Evolutionary conservation across 306 rosid species (phyloP), one percentile per base, ranked within the genome.

Genomic region (Hippophae tibetana): DNA sequence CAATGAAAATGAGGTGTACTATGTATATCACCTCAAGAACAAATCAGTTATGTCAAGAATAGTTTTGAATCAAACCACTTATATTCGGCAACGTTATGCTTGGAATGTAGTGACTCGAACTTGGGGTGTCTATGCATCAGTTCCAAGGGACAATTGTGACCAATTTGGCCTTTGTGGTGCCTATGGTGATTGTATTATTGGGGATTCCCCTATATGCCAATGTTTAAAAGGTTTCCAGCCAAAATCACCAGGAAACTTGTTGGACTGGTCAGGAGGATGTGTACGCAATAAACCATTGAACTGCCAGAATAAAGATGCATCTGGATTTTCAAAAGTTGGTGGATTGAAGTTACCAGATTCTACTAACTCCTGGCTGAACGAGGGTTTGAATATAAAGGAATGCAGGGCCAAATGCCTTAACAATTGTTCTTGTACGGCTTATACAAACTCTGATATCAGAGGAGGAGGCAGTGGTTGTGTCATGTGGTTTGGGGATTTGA

Each of bases 401-500:
- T 67, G 59, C 25, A 8, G 18, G 57, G 48, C 23, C 31, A 40
- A 31, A 12, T 55, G 69, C 62, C 3, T 40, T 14, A 40, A 5
- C 13, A 56, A 65, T 2, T 65, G 69, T 11, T 56, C 62, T 7
- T 65, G 62, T 53, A 56, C 46, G 11, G 69, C 56, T 10, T 65
- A 46, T 47, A 26, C 46, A 27, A 74, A 70, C 44, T 55, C 72
- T 5, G 79, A 81, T 66, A 62, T 68, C 44, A 66, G 82, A 2
- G 79, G 66, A 57, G 71, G 45, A 10, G 87, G 85, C 3, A 76
- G 76, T 63, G 90, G 95, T 11, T 86, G 87, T 40, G 67, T 64
- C 43, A 47, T 76, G 12, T 81, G 87, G 89, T 79, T 66, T 62
- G 71, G 81, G 63, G 74, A 64, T 54, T 69, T 79, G 10, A 23